Percentiles rank a stretch among this genome's conserved stretches.
Conservation (phyloP, 2,329 filamentous ascomycete species). For the Colletotrichum tamarilloi region DNA sequence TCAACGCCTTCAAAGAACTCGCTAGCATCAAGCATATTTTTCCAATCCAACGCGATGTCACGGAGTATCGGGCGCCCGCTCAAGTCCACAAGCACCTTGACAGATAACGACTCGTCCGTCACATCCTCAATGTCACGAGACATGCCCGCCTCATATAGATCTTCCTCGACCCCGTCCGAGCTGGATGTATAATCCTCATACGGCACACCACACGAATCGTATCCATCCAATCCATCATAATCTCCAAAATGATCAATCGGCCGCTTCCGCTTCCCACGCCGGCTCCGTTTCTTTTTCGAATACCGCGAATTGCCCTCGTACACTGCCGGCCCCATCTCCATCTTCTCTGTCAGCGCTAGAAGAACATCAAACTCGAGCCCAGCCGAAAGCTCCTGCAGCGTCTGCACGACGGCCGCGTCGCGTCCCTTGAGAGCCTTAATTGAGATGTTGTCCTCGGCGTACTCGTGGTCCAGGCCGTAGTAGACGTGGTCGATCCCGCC, state of each 20-base stretch:
- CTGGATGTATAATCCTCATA: slow-evolving; percentile 11
- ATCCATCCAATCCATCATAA: too few relatives aligned
- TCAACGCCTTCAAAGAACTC: slow-evolving; percentile 37
- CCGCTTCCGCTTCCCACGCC: neutral
- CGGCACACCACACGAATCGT: too few relatives aligned
- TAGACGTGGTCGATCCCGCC: slow-evolving; percentile 38
- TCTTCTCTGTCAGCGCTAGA: slow-evolving; percentile 45
- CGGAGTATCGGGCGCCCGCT: slow-evolving; percentile 38
- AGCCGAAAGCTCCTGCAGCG: slow-evolving; percentile 39
- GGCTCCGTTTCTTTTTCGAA: neutral
- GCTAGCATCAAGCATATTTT: slow-evolving; percentile 39
- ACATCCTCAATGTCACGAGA: slow-evolving; percentile 36
- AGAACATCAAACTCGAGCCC: slow-evolving; percentile 46
- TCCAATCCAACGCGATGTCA: slow-evolving; percentile 35
- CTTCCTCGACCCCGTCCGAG: slow-evolving; percentile 2
- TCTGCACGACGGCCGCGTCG: slow-evolving; percentile 42
- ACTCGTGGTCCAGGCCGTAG: slow-evolving; percentile 47
- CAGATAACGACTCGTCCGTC: slow-evolving; percentile 13
- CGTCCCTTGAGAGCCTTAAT: slow-evolving; percentile 40
- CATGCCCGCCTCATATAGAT: neutral
- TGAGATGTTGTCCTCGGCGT: slow-evolving; percentile 47
- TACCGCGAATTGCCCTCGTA: neutral
- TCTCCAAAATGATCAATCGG: too few relatives aligned
- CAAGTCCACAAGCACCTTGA: slow-evolving; percentile 43
- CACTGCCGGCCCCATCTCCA: slow-evolving; percentile 38